A percentile compares a stretch with the other conserved stretches of the same genome.
These are phyloP conservation scores for Macrolepiota fuliginosa DNA, from an alignment of 768 basidiomycete species.

Conservation along the genomic window DNA sequence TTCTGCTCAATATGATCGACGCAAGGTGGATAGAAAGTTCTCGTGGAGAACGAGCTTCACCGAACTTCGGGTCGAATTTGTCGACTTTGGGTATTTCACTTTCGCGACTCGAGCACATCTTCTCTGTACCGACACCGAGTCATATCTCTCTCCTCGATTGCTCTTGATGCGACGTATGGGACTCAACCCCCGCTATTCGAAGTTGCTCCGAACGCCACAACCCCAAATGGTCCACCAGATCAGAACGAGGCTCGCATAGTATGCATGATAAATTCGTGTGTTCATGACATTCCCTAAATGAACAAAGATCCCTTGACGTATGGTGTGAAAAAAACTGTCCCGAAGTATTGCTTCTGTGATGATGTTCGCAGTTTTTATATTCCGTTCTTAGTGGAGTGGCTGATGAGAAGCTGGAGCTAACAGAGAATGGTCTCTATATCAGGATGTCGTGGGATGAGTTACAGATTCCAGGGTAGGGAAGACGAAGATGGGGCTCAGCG, in stretches of 20 bases:
- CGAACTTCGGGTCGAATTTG: background rate
- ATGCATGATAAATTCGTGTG: background rate
- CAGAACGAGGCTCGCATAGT: background rate
- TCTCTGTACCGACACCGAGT: background rate
- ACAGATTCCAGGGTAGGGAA: conserved; percentile 2
- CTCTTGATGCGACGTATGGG: background rate
- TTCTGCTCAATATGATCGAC: background rate
- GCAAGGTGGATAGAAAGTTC: background rate
- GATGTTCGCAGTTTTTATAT: background rate
- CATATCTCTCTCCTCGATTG: background rate
- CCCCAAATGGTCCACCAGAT: background rate
- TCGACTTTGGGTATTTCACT: background rate
- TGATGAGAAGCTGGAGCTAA: background rate
- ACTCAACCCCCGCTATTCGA: background rate
- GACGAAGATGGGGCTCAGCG: background rate
- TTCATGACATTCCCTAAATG: background rate
- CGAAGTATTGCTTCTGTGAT: background rate
- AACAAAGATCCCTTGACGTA: background rate
- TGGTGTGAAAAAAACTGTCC: background rate
- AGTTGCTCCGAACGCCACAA: background rate
- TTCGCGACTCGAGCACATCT: background rate
- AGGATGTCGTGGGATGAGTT: background rate
- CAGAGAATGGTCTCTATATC: background rate
- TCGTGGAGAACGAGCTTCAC: background rate
- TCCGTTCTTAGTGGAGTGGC: background rate